Evolutionary conservation across 306 rosid species (phyloP).

Genomic region (Cajanus cajan): DNA sequence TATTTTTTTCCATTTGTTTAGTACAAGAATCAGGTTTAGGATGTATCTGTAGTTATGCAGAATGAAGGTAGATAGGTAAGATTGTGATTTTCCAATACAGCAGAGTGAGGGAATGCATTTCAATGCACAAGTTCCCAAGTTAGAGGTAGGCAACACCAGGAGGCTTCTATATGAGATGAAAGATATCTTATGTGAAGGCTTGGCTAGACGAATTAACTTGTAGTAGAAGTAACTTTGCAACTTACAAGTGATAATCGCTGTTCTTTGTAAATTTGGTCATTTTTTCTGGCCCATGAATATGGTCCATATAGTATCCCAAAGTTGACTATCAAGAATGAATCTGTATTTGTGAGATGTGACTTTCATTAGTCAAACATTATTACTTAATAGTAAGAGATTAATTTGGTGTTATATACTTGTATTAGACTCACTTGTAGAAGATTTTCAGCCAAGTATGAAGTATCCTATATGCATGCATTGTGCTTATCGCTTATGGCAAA

Average conservation of each 20-base stretch:
- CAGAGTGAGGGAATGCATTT: not conserved
- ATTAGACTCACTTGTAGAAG: not conserved
- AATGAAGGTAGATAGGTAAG: not conserved
- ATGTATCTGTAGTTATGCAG: not conserved
- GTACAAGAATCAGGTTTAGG: not conserved
- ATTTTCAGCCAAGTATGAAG: not conserved
- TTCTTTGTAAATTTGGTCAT: not conserved
- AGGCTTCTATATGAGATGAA: not conserved
- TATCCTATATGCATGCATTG: not conserved
- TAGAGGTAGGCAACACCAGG: not conserved
- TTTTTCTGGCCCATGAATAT: too few species aligned
- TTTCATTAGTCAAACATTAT: too few species aligned
- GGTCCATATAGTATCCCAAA: too few species aligned
- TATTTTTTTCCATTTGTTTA: not conserved
- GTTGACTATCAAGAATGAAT: too few species aligned
- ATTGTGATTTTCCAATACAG: not conserved
- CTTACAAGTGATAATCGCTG: not conserved
- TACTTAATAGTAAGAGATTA: not conserved
- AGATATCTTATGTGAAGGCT: not conserved
- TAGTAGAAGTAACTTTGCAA: not conserved
- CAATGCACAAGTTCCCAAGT: not conserved
- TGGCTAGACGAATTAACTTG: not conserved
- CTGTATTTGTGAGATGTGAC: too few species aligned
- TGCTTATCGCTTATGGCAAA: not conserved
- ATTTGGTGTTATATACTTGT: not conserved